Conservation (phyloP, 2,329 filamentous ascomycete genomes). For the Rhynchosporium graminicola region DNA sequence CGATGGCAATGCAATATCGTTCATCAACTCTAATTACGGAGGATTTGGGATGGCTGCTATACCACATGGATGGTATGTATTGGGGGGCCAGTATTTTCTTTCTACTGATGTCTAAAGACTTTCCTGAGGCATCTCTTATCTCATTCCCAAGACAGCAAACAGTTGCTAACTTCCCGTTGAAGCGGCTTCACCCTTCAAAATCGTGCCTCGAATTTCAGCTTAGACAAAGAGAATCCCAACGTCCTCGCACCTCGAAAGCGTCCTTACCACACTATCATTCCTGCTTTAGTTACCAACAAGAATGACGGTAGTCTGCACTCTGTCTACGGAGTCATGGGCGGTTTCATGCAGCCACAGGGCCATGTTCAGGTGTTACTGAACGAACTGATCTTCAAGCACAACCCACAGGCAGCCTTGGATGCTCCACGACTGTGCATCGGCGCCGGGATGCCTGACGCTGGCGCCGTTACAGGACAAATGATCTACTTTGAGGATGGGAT, state of each 20-base stretch:
- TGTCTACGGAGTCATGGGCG: constrained; percentile 95
- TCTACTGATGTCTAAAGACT: too few species aligned
- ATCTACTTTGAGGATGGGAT: constrained; percentile 14
- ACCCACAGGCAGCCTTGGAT: constrained; percentile 85
- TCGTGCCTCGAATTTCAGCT: constrained; percentile 81
- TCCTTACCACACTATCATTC: constrained; percentile 97
- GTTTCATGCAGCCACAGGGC: constrained; percentile 96
- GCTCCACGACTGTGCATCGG: constrained; percentile 85
- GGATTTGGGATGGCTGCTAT: constrained; percentile 88
- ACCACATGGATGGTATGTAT: constrained; percentile 60
- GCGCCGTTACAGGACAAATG: neutral
- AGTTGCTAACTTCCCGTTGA: too few species aligned
- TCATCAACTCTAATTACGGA: constrained; percentile 94
- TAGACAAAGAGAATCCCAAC: constrained; percentile 74
- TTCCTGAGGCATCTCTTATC: too few species aligned
- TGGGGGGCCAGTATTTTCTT: too few species aligned
- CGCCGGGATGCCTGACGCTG: constrained; percentile 43
- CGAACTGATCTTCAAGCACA: constrained; percentile 77
- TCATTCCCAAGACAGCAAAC: too few species aligned
- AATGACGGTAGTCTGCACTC: constrained; percentile 74
- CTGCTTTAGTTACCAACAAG: constrained; percentile 79
- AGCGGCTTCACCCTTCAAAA: constrained; percentile 95
- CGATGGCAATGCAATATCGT: constrained; percentile 85
- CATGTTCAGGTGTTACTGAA: constrained; percentile 92
- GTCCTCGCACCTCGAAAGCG: constrained; percentile 61